Conservation (phyloP, 805 yeast species). For the Candida adriatica region DNA sequence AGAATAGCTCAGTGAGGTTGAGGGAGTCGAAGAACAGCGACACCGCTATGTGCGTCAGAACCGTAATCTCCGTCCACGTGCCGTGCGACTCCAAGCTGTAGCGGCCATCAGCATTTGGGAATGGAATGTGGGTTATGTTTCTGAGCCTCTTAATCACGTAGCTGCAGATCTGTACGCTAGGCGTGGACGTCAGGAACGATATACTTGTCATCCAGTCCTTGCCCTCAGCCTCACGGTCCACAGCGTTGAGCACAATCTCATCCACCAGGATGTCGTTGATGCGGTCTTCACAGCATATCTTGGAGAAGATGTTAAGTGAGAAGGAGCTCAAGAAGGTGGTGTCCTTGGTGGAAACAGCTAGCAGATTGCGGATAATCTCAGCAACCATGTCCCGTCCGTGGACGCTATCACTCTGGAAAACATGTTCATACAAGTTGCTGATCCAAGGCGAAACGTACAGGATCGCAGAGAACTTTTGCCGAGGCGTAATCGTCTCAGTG, state of each 20-base stretch:
- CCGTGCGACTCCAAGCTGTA: slow-evolving; percentile 44
- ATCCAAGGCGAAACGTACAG: slow-evolving; percentile 70
- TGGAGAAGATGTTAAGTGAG: slow-evolving; percentile 60
- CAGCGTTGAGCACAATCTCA: slow-evolving; percentile 66
- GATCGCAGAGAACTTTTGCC: slow-evolving; percentile 23
- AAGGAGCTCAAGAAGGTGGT: slow-evolving; percentile 44
- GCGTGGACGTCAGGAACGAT: slow-evolving; percentile 53
- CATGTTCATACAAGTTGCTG: slow-evolving; percentile 51
- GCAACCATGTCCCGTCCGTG: slow-evolving; percentile 57
- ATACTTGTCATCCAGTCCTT: slow-evolving; percentile 59
- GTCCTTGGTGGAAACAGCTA: slow-evolving; percentile 48
- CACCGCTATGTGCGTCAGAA: slow-evolving; percentile 56
- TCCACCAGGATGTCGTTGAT: slow-evolving; percentile 55
- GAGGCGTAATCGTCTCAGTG: slow-evolving; percentile 30
- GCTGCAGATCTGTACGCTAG: slow-evolving; percentile 70
- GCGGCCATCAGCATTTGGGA: slow-evolving; percentile 33
- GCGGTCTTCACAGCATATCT: slow-evolving; percentile 53
- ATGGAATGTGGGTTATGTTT: slow-evolving; percentile 43
- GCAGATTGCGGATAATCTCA: slow-evolving; percentile 53
- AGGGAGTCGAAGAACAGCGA: slow-evolving; percentile 67
- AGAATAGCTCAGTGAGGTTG: slow-evolving; percentile 50
- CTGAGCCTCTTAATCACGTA: slow-evolving; percentile 52
- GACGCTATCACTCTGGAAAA: slow-evolving; percentile 46
- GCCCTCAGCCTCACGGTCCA: slow-evolving; percentile 73
- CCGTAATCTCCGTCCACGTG: slow-evolving; percentile 65